These are phyloP conservation scores for Penicillium cataractarum DNA, from an alignment of 495 filamentous ascomycete genomes.

Conservation along the genomic window DNA sequence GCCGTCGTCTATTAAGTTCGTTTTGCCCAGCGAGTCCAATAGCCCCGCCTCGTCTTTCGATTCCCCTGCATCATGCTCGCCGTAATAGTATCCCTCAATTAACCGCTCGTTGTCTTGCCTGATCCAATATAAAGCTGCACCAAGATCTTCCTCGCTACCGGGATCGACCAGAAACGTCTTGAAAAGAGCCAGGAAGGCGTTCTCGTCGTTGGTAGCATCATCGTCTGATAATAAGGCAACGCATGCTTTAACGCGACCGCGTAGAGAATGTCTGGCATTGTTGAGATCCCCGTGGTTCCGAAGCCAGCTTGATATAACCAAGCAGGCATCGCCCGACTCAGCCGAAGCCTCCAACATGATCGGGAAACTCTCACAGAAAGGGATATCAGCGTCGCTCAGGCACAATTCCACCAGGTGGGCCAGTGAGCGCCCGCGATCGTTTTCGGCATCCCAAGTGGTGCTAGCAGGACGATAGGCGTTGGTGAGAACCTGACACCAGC, in stretches of 20 bases:
- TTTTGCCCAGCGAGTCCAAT: too few species aligned
- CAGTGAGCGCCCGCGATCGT: too few species aligned
- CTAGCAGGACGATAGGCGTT: too few species aligned
- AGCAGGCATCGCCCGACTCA: not conserved
- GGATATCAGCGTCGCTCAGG: too few species aligned
- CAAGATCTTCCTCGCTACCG: not conserved
- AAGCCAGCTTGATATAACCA: not conserved
- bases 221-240: not conserved
- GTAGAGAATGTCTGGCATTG: not conserved
- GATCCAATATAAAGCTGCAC: not conserved
- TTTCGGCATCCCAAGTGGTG: too few species aligned
- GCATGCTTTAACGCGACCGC: not conserved
- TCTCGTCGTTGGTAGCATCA: not conserved
- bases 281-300: not conserved
- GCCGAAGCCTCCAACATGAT: too few species aligned
- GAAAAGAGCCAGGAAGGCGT: not conserved
- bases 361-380: too few species aligned
- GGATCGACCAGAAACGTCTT: not conserved
- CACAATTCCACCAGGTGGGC: too few species aligned
- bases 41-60: too few species aligned
- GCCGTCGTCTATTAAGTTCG: too few species aligned
- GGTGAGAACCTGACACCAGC: not conserved
- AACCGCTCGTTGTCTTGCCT: not conserved
- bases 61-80: too few species aligned
- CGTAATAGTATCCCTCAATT: too few species aligned